Conservation (phyloP, 129 eudicot species). For the Ambrosia artemisiifolia region DNA sequence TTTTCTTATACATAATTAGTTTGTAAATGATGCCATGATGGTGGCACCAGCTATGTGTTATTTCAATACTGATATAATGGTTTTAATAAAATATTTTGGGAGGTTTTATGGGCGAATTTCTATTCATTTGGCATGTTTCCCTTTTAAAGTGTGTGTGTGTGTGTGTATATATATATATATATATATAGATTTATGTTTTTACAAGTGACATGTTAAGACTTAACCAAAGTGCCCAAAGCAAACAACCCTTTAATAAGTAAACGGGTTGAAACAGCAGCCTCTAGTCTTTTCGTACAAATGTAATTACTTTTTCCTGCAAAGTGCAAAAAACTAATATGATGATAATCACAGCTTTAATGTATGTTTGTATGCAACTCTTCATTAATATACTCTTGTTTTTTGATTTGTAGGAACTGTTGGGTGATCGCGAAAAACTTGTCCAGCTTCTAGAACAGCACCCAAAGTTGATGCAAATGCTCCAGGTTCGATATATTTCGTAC, state of each 20-base stretch:
- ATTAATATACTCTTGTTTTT: neutral
- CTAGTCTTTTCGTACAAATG: neutral
- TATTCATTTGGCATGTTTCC: constrained; percentile 10
- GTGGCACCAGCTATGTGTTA: neutral
- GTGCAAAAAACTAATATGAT: neutral
- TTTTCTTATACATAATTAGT: neutral
- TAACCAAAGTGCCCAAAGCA: neutral
- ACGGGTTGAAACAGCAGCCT: neutral
- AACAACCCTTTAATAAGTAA: neutral
- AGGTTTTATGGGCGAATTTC: neutral
- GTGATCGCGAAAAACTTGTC: constrained; percentile 88
- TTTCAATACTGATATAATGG: neutral
- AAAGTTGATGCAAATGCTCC: constrained; percentile 90
- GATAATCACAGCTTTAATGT: neutral
- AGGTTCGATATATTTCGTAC: constrained; percentile 19
- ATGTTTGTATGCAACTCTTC: neutral
- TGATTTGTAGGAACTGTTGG: constrained; percentile 56
- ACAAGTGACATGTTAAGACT: neutral
- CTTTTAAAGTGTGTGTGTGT: no score
- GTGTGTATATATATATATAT: no score
- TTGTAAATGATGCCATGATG: no score
- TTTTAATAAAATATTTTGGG: neutral
- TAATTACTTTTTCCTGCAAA: neutral
- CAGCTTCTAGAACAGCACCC: constrained; percentile 94
- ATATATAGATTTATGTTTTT: no score